A percentile compares a stretch with the other conserved stretches of the same genome.
These are phyloP conservation scores for Chernovozyma aurita DNA, from an alignment of 1,139 yeast species.

Conservation along the genomic window DNA sequence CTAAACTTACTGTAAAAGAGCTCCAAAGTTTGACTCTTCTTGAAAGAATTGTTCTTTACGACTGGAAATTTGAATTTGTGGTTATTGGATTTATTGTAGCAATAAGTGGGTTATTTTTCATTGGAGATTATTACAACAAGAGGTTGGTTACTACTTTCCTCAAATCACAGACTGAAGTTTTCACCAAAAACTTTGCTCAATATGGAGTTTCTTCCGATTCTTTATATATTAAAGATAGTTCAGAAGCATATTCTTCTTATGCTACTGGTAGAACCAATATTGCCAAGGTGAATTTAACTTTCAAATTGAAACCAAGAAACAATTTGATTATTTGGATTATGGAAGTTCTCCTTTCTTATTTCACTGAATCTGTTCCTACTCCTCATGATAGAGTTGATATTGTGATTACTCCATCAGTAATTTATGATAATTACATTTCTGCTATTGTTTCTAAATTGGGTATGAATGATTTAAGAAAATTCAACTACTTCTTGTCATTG, in stretches of 20 bases:
- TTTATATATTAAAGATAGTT: slow-evolving; percentile 60
- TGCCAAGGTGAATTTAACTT: slow-evolving; percentile 54
- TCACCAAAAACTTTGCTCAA: slow-evolving; percentile 69
- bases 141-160: slow-evolving; percentile 49
- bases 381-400: slow-evolving; percentile 64
- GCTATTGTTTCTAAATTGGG: slow-evolving; percentile 81
- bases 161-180: slow-evolving; percentile 38
- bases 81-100: slow-evolving; percentile 48
- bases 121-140: slow-evolving; percentile 60
- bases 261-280: slow-evolving; percentile 88
- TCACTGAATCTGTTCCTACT: slow-evolving; percentile 41
- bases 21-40: slow-evolving; percentile 44
- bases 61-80: slow-evolving; percentile 72
- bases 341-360: slow-evolving; percentile 55
- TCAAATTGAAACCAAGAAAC: slow-evolving; percentile 75
- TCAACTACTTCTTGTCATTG: slow-evolving; percentile 76
- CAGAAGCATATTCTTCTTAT: slow-evolving; percentile 69
- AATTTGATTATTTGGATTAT: slow-evolving; percentile 62
- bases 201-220: slow-evolving; percentile 58
- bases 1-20: slow-evolving; percentile 45
- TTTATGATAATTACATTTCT: slow-evolving; percentile 65
- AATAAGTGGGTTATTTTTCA: slow-evolving; percentile 43
- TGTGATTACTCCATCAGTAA: slow-evolving; percentile 55
- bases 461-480: slow-evolving; percentile 73
- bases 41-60: slow-evolving; percentile 49